These are phyloP conservation scores for Glebionis coronaria DNA, from an alignment of 129 eudicot genomes.

Conservation along the genomic window DNA sequence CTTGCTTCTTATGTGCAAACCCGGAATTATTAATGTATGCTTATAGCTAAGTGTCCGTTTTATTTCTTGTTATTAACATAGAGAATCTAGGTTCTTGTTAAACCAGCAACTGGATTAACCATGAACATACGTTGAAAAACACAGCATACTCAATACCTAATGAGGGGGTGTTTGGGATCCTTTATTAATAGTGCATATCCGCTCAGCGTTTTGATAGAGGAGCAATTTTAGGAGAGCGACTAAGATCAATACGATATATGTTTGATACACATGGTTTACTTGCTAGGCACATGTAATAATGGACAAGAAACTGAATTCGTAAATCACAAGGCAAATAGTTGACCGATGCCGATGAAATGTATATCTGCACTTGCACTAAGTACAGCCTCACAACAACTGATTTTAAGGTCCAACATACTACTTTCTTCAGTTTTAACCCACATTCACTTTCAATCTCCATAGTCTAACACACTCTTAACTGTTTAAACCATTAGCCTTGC, in stretches of 20 bases:
- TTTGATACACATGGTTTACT: constrained; percentile 5
- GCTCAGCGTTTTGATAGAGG: no score
- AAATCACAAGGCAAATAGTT: neutral
- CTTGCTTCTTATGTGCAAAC: constrained; percentile 7
- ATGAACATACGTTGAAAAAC: neutral
- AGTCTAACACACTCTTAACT: neutral
- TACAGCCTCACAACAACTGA: constrained; percentile 7
- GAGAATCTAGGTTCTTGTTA: neutral
- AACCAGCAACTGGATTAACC: neutral
- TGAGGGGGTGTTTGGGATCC: no score
- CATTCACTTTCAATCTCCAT: constrained; percentile 14
- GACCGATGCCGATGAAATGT: neutral
- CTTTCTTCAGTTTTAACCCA: neutral
- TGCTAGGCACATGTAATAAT: neutral
- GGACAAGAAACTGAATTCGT: constrained; percentile 22
- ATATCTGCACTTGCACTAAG: constrained; percentile 7
- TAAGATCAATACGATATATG: neutral
- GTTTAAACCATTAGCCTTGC: neutral
- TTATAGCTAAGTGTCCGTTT: neutral
- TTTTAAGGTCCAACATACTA: neutral
- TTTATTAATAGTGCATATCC: no score
- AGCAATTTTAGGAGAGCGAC: no score
- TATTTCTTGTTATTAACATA: neutral
- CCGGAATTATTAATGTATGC: neutral
- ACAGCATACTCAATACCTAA: neutral